Base-by-base conservation (phyloP, 2,329 filamentous ascomycete species). In the Rutstroemia sp. region DNA sequence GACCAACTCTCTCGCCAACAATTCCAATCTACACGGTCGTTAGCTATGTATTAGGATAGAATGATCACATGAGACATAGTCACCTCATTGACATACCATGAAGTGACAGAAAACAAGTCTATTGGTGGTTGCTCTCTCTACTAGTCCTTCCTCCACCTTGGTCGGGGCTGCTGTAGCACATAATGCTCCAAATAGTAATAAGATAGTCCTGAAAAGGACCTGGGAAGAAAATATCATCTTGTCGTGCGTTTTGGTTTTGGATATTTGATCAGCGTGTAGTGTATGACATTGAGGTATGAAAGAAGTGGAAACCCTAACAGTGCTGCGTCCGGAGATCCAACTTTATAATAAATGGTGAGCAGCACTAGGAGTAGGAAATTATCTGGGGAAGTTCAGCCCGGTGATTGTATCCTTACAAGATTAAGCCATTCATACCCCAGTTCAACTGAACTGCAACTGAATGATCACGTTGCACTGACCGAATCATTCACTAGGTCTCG, bases 31-130 rank as follows among this genome's bases (percentile, higher is more conserved):
- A 21, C 16, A n/a, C 39, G 14, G 2, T 7, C 4, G 19, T 36
- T 17, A 19, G 19, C 55, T 38, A 60, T 34, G 30, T 34, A 34
- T 34, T 34, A 4, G 9, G 30, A 12, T 52, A 12, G 46, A 30
- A 12, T 25, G 21, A 36, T 8, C 3, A 39, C 21, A 7, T 10
- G 8, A 40, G 5, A 3, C 2, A 19, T 12, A 16, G 6, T 10
- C 14, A 40, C 1, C 3, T 19, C 16, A 5, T 14, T 14, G 19
- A 50, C 58, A 9, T 30, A 58, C 60, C 61, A 63, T 63, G 55
- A 63, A 63, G 10, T 63, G 61, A 44, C 53, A 55, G 38, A 63
- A 63, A 27, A 61, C 60, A 30, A 63, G 54, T 49, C 51, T 57
- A 9, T 49, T 27, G 30, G 49, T 54, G 27, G 51, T 16, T 19